Conservation (phyloP, 1,284 basidiomycete species). For the Cryptococcus sp. region DNA sequence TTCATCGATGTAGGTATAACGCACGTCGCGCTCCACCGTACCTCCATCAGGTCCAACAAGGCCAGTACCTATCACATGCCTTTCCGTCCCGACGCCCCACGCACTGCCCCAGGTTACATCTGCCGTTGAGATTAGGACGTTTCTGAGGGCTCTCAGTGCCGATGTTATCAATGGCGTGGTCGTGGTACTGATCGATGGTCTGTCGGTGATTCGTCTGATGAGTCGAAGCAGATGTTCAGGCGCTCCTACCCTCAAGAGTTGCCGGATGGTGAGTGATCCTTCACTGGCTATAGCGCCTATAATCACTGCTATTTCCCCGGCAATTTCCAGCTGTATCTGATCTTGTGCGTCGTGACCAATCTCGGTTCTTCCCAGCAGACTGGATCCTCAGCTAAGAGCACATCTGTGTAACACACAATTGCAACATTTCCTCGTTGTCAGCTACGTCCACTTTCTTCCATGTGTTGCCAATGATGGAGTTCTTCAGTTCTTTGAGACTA, state of each 20-base stretch:
- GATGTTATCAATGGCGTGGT: slow-evolving; percentile 19
- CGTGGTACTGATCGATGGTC: neutral
- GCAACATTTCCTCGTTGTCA: slow-evolving; percentile 31
- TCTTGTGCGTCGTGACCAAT: neutral
- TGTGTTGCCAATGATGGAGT: slow-evolving; percentile 46
- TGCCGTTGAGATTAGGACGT: slow-evolving; percentile 37
- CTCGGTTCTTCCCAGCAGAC: no score
- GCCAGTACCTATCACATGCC: slow-evolving; percentile 38
- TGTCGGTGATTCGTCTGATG: slow-evolving; percentile 12
- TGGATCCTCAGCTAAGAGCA: neutral
- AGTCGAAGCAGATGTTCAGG: slow-evolving; percentile 27
- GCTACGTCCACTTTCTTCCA: slow-evolving; percentile 46
- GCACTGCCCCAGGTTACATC: slow-evolving; percentile 44
- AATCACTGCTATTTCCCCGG: slow-evolving; percentile 44
- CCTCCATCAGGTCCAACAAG: slow-evolving; percentile 21
- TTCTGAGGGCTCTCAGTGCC: slow-evolving; percentile 36
- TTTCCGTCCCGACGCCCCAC: slow-evolving; percentile 43
- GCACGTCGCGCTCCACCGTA: slow-evolving; percentile 6
- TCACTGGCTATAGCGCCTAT: slow-evolving; percentile 44
- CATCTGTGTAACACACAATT: slow-evolving; percentile 21
- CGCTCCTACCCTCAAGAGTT: slow-evolving; percentile 23
- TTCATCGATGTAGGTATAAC: no score
- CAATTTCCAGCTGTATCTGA: slow-evolving; percentile 18
- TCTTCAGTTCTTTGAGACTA: slow-evolving; percentile 45
- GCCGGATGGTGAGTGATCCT: slow-evolving; percentile 36